Base-by-base conservation (phyloP, 2,329 filamentous ascomycete species). In the Ophiostoma pallidulum region DNA sequence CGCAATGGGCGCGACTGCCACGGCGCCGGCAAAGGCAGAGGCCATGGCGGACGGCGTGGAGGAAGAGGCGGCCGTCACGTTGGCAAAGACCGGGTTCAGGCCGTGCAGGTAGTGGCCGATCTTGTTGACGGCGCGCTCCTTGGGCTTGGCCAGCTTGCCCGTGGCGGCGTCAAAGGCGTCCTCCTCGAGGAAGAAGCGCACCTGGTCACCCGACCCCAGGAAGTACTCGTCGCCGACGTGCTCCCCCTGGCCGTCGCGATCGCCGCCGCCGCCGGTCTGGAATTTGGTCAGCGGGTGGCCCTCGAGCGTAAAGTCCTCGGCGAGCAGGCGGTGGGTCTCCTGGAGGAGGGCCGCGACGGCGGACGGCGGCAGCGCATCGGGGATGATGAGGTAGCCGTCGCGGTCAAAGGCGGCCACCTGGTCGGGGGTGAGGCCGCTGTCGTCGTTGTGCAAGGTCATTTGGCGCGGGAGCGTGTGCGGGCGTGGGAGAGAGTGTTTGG, bases 191-290 rank as follows among this genome's bases (percentile, higher is more conserved):
- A 97, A 97, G 75, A 94, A 97, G 51, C 89, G 84, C 52, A 97
- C 72, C 68, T 96, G 91, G 72, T 97, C 86, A 52, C 88, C 89
- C 3, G 85, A 92, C 1, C 73, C 75, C 3, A 97, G 78, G 69
- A 98, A 97, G 74, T 98, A 98, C 61, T 85, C 80, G 69, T 97
- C 92, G 53, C 91, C 90, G 10, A 96, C 86, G 67, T 97, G 91
- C 51, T 82, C 76, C 35, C 61, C 63, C 45, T 68, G 67, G 39
- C 62, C 64, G 39, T 67, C 66, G 61, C 61, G 63, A 45, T 68
- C 68, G 39, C 62, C 64, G 39, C 67, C 66, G 61, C 78, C 82
- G 56, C 90, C 90, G 0, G 91, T 96, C 26, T 84, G 86, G 75
- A 98, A 98, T 61, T 83, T 84, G 8, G 92, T 97, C 74, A 97